phyloP scores from a whole-genome alignment of 140 eudicot genomes.

The Stevia rebaudiana region DNA sequence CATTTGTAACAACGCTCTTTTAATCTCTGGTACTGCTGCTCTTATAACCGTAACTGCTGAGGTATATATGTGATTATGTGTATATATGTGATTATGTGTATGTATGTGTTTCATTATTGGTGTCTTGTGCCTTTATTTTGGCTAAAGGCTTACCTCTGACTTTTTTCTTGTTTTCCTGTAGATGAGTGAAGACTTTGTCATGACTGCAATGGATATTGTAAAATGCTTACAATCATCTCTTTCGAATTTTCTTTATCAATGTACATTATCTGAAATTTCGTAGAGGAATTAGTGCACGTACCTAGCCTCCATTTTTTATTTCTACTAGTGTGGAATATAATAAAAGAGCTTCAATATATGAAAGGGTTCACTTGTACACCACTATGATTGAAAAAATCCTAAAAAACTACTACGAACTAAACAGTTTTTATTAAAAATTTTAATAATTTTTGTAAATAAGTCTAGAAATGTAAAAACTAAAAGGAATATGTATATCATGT shows the following conservation, averaged over 20 bases:
- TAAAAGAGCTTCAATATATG: background rate
- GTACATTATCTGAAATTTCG: background rate
- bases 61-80: conserved; percentile 19
- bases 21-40: conserved; percentile 26
- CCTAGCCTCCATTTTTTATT: background rate
- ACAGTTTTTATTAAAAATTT: too few relatives aligned
- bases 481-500: too few relatives aligned
- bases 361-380: too few relatives aligned
- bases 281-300: background rate
- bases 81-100: background rate
- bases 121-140: background rate
- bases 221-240: conserved; percentile 18
- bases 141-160: background rate
- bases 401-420: too few relatives aligned
- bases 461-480: too few relatives aligned
- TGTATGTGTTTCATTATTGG: background rate
- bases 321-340: background rate
- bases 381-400: too few relatives aligned
- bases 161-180: conserved; percentile 5
- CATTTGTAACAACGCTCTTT: conserved; percentile 25
- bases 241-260: conserved; percentile 1
- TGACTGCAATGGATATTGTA: conserved; percentile 19
- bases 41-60: conserved; percentile 41
- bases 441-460: too few relatives aligned
- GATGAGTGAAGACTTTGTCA: conserved; percentile 20